Percentiles rank a stretch among this genome's conserved stretches.
Evolutionary conservation across 805 yeast species (phyloP).

Genomic region (Starmerella kuoi): DNA sequence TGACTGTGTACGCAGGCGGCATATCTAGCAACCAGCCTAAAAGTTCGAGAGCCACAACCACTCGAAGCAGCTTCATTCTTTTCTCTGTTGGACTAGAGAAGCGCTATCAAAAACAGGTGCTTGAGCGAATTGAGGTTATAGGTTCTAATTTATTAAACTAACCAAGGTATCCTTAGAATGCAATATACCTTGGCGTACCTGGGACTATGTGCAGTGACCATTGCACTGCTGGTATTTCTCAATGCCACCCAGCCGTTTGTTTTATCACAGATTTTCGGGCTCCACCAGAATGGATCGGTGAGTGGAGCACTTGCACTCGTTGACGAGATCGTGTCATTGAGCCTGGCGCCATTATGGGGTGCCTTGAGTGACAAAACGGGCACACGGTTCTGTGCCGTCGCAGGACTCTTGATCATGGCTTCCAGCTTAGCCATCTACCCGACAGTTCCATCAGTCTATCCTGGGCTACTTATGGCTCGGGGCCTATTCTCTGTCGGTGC

Average conservation of each 20-base stretch:
- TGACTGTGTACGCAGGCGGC: too few species aligned
- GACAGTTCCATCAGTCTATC: slow-evolving; percentile 35
- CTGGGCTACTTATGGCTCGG: slow-evolving; percentile 41
- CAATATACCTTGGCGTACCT: slow-evolving; percentile 25
- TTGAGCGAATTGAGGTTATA: too few species aligned
- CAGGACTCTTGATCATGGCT: slow-evolving; percentile 40
- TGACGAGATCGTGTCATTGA: slow-evolving; percentile 47
- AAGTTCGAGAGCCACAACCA: too few species aligned
- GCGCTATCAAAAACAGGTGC: too few species aligned
- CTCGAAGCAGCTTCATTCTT: too few species aligned
- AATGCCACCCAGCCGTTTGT: slow-evolving; percentile 37
- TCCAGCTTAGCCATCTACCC: slow-evolving; percentile 41
- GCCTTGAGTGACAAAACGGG: slow-evolving; percentile 52
- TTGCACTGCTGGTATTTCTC: slow-evolving; percentile 35
- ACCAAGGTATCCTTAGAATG: too few species aligned
- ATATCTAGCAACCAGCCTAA: too few species aligned
- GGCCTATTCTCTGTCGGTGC: slow-evolving; percentile 52
- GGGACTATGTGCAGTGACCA: slow-evolving; percentile 32
- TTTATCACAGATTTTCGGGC: slow-evolving; percentile 29
- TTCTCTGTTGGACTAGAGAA: too few species aligned
- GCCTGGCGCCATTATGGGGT: slow-evolving; percentile 50
- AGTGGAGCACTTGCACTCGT: slow-evolving; percentile 41
- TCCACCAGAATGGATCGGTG: slow-evolving; percentile 33
- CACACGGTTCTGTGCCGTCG: slow-evolving; percentile 39
- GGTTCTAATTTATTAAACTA: too few species aligned